Conservation (phyloP, 2,329 filamentous ascomycete species). For the Fusarium duplospermum region DNA sequence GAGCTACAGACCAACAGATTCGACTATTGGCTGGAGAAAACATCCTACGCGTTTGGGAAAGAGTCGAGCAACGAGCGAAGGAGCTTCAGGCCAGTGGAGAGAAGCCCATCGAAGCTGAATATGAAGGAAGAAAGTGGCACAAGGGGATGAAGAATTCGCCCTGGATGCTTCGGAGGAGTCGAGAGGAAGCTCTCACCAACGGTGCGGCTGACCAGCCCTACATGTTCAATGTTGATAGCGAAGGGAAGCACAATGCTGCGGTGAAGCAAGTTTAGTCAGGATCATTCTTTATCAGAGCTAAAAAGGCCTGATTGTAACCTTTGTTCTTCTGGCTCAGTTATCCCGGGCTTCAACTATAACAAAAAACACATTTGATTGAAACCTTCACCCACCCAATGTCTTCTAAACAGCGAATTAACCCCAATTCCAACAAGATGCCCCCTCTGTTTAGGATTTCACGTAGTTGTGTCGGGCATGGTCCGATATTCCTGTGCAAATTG, state of each 20-base stretch:
- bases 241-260: constrained; percentile 12
- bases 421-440: background rate
- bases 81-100: constrained; percentile 34
- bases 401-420: background rate
- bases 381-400: background rate
- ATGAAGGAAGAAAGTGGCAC: constrained; percentile 42
- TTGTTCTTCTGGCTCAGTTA: no score
- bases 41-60: constrained; percentile 44
- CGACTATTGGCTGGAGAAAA: constrained; percentile 42
- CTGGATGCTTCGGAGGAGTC: constrained; percentile 36
- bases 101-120: constrained; percentile 46
- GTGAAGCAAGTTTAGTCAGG: constrained; percentile 9
- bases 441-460: background rate
- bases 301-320: background rate
- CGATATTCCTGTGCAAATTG: background rate
- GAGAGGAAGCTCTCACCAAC: constrained; percentile 17
- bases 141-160: constrained; percentile 41
- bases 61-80: constrained; percentile 42
- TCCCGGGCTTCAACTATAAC: no score
- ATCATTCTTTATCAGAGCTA: background rate
- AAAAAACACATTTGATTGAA: no score
- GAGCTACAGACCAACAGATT: constrained; percentile 45
- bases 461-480: background rate
- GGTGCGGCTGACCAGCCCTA: constrained; percentile 10
- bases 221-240: constrained; percentile 21